phyloP scores from a whole-genome alignment of 768 basidiomycete species.

The Pilatotrama ljubarskyi region DNA sequence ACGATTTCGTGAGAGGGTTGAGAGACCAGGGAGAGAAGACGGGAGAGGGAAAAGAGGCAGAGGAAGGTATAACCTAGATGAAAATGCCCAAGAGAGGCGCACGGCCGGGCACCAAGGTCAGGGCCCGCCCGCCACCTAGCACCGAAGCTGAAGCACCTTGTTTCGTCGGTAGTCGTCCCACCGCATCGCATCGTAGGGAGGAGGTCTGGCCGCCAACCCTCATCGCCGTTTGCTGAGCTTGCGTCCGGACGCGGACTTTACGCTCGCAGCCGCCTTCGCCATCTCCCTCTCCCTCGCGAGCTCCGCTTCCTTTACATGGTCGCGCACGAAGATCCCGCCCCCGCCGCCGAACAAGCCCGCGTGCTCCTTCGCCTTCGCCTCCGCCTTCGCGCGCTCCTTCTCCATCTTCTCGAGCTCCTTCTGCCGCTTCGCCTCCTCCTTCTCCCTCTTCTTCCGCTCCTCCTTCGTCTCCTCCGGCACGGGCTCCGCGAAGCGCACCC shows the following conservation, averaged over 20 bases:
- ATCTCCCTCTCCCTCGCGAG: conserved; percentile 15
- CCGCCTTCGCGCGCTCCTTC: conserved; percentile 20
- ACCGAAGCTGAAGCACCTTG: too few species aligned
- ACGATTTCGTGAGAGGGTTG: too few species aligned
- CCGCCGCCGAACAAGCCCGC: not conserved
- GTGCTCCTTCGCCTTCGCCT: conserved; percentile 9
- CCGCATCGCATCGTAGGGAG: too few species aligned
- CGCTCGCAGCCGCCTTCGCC: conserved; percentile 11
- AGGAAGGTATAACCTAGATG: too few species aligned
- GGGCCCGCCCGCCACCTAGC: too few species aligned
- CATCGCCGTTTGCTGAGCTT: conserved; percentile 31
- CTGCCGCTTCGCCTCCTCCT: conserved; percentile 13
- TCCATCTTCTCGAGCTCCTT: conserved; percentile 14
- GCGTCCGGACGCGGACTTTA: conserved; percentile 12
- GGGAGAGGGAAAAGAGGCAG: too few species aligned
- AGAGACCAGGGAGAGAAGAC: too few species aligned
- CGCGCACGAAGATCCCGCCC: not conserved
- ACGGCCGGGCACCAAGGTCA: too few species aligned
- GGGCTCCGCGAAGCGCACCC: conserved; percentile 19
- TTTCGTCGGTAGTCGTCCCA: too few species aligned
- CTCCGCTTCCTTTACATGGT: conserved; percentile 21
- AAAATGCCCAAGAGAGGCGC: too few species aligned
- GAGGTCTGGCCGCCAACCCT: too few species aligned
- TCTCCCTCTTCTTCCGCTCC: conserved; percentile 14
- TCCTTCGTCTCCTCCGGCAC: conserved; percentile 18